phyloP scores from a whole-genome alignment of 1,284 basidiomycete genomes.

The Trametes hirsuta region DNA sequence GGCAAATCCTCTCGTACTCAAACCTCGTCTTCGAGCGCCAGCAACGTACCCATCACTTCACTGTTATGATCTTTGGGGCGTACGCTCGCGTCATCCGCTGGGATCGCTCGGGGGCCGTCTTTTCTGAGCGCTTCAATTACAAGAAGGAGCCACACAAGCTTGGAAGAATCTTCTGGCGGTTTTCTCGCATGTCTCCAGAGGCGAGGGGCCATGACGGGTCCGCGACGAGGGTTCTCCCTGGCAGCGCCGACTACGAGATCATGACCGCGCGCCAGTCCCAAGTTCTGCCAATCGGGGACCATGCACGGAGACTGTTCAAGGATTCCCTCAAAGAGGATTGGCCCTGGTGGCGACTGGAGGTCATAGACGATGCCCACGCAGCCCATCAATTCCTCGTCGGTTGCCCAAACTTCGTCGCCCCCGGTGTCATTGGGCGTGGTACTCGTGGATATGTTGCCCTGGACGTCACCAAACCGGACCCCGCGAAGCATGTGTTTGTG shows the following conservation, averaged over 20 bases:
- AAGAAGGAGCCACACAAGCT: neutral
- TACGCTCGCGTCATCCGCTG: slow-evolving; percentile 7
- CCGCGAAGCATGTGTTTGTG: neutral
- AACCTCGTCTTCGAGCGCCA: slow-evolving; percentile 9
- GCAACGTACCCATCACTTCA: slow-evolving; percentile 2
- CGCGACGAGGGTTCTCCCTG: neutral
- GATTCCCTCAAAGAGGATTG: neutral
- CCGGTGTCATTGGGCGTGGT: slow-evolving; percentile 2
- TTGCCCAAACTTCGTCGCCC: neutral
- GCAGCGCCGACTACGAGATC: neutral
- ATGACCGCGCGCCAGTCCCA: neutral
- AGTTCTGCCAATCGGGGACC: neutral
- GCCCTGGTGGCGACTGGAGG: neutral
- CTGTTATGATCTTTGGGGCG: neutral
- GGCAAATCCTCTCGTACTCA: neutral
- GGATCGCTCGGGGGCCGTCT: slow-evolving; percentile 7
- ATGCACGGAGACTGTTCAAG: slow-evolving; percentile 1
- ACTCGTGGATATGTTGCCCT: slow-evolving; percentile 10
- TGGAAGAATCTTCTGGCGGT: slow-evolving; percentile 10
- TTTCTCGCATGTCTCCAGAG: neutral
- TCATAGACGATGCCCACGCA: no score
- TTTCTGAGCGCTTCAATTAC: slow-evolving; percentile 13
- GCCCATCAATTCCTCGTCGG: slow-evolving; percentile 8
- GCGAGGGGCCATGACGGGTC: slow-evolving; percentile 12
- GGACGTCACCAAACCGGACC: neutral